Base-by-base conservation (phyloP, 2,329 filamentous ascomycete species). In the Fusarium luffae region DNA sequence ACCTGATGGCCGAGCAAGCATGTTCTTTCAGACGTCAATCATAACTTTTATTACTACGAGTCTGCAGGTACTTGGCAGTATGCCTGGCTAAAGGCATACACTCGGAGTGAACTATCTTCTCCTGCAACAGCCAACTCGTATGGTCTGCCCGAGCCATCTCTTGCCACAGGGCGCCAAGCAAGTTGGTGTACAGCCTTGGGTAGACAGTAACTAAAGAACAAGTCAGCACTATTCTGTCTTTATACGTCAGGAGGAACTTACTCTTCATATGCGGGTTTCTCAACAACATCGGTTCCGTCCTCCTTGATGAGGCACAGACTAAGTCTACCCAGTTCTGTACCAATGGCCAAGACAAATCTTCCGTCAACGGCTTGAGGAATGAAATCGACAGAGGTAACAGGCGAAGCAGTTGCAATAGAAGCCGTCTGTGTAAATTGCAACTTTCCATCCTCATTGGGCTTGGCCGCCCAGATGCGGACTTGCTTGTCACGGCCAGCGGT, bases 401-500 rank as follows among this genome's bases (percentile, higher is more conserved):
- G 84, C 21, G 85, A 83, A 19, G 86, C 84, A 49, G 87, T 82
- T 0, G 85, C 75, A 23, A 92, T 81, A 3, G 85, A 85, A 5
- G 84, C 78, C 9, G 83, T 84, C 65, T 88, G 87, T 13, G 79
- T 76, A 66, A 91, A 89, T 19, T 78, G 77, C 23, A 76, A 60
- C 19, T 74, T 76, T n/a, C 70, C 72, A 11, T 72, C 77, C 64
- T 74, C 79, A 37, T 72, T 71, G 42, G 72, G 46, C 62, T 78
- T 80, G 16, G 75, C 75, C 2, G 76, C 64, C 93, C 93, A 95
- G 44, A 94, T 76, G 76, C 92, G 92, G 40, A 97, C 90, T 27
- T 85, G 86, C 82, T 97, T 98, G 79, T 99, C 96, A 73, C 96
- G 86, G 5, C 94, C 93, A 2, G 94, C 95, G 0, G 96, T 99